Base-by-base conservation (phyloP, 2,329 filamentous ascomycete genomes). In the Clarireedia monteithiana region DNA sequence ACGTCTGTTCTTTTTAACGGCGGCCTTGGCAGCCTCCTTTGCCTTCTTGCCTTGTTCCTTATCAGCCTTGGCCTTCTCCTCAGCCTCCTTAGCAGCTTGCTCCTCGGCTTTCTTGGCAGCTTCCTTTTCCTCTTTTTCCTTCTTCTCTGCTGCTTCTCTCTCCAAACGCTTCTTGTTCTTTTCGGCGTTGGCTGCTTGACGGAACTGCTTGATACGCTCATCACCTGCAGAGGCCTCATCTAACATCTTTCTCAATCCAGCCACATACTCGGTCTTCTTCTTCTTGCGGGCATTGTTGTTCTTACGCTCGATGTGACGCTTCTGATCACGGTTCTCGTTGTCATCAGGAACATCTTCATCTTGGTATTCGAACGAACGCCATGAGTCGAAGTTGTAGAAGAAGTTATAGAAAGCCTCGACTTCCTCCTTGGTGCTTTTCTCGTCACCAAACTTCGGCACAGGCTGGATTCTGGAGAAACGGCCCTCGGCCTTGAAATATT, bases 1-100 rank as follows among this genome's bases (percentile, higher is more conserved):
- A 79, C 94, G 90, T 83, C 96, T 96, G 83, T 99, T 99, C 88
- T 99, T 99, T 88, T 99, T 99, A 68, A 94, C 88, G 14, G 94
- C 94, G 69, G 91, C 96, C 85, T 99, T 99, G 57, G 94, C 94
- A 2, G 92, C 92, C 75, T 99, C 94, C 80, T 97, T 99, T 59
- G 88, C 86, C 82, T 99, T 99, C 84, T 97, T 99, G 68, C 77
- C 77, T 61, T 87, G 81, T 64, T 92, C 91, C 64, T 88, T 88
- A 57, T 90, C 85, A 5, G 79, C 81, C 81, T 97, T 97, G 62
- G 91, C 89, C 44, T 85, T 80, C 65, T 88, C 89, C 72, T 96
- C 94, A 15, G 89, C 89, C 62, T 95, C 91, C 70, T 88, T 89
- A 64, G 85, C 83, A 47, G 84, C 82, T 72, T 84, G 81, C 67